Base-by-base conservation (phyloP, 2,329 filamentous ascomycete species). In the Chaetomiaceae sp. region DNA sequence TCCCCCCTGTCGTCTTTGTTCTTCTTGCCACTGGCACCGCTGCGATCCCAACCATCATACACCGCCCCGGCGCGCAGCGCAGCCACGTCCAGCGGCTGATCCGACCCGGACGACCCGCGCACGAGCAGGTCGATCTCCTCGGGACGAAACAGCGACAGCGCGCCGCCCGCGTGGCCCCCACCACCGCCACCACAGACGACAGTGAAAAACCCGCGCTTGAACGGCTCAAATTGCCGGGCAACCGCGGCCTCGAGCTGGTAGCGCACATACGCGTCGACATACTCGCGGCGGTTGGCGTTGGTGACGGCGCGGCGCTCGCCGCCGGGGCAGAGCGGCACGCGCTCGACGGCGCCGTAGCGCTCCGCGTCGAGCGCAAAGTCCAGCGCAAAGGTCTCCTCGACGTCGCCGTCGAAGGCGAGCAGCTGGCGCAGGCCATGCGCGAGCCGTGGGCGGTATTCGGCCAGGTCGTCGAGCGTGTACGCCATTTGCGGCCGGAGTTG, bases 81-180 rank as follows among this genome's bases (percentile, higher is more conserved):
- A 3, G 74, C 71, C 41, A 96, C 84, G 56, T 95, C 88, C 2
- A 95, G 76, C 5, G 81, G 69, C 60, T 94, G 89, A 53, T 94
- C 88, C 7, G 87, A 93, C 10, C 89, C 89, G 42, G 89, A 77
- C 5, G 88, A 93, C 9, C 90, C 90, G 39, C 89, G 78, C 6
- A 96, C 78, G 1, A 95, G 75, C 3, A 95, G 76, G 62, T 95
- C 90, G 51, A 96, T 94, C 63, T 96, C 90, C 62, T 95, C 89
- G 0, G 90, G 85, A 14, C 87, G 79, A 65, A 95, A 95, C 2
- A 96, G 75, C 1, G 84, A 88, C 29, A 95, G 72, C 0, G 90
- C 89, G 61, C 93, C 95, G 29, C 89, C 88, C 29, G 85, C 86
- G 61, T 88, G 95, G n/a, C n/a, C n/a, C n/a, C n/a, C n/a, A n/a